phyloP scores from a whole-genome alignment of 1,284 basidiomycete species.

The Apiotrichum gracile region DNA sequence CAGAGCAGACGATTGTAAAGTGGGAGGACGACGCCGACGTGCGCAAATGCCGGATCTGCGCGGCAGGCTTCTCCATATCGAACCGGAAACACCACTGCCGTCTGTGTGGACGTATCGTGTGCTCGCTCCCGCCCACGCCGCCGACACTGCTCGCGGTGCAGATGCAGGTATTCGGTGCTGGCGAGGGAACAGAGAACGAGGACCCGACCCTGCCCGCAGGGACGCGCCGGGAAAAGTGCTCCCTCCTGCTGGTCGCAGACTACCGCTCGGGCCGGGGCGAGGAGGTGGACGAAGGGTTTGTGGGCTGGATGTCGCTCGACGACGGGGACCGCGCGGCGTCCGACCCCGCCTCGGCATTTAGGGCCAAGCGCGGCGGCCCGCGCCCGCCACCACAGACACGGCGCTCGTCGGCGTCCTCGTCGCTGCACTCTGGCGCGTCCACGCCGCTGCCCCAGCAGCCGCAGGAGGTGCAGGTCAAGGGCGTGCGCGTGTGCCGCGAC shows the following conservation, averaged over 20 bases:
- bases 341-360: conserved; percentile 11
- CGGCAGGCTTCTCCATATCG: conserved; percentile 76
- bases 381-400: neutral
- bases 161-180: conserved; percentile 39
- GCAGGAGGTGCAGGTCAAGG: conserved; percentile 71
- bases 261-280: conserved; percentile 67
- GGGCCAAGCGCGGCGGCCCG: neutral
- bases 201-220: conserved; percentile 32
- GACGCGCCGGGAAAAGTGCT: conserved; percentile 64
- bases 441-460: conserved; percentile 37
- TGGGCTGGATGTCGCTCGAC: conserved; percentile 57
- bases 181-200: conserved; percentile 22
- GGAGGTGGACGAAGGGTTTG: conserved; percentile 72
- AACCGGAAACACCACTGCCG: conserved; percentile 97
- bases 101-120: conserved; percentile 86
- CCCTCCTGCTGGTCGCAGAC: conserved; percentile 72
- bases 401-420: neutral
- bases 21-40: conserved; percentile 82
- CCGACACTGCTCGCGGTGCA: conserved; percentile 47
- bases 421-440: conserved; percentile 1
- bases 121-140: conserved; percentile 74
- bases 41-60: conserved; percentile 76
- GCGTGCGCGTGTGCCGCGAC: conserved; percentile 73
- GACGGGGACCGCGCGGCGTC: conserved; percentile 43
- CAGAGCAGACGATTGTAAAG: conserved; percentile 87